Conservation (phyloP, 257 asterid species). For the Linderniella brevidens region DNA sequence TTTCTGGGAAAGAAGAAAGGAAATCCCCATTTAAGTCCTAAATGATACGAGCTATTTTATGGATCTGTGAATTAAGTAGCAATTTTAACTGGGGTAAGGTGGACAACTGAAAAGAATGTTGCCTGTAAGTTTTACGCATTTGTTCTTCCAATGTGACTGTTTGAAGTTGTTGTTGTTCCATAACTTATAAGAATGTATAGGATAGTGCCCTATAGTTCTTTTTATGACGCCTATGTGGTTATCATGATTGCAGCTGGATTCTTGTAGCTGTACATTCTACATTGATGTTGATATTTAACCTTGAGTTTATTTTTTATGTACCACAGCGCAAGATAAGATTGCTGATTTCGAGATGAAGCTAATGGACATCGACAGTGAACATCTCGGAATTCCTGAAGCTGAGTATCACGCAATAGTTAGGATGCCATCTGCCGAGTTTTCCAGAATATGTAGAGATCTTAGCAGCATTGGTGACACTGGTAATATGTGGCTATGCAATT, state of each 20-base stretch:
- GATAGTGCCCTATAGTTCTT: too few relatives aligned
- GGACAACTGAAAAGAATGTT: not conserved
- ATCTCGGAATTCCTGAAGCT: slow-evolving; percentile 51
- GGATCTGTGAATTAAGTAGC: too few relatives aligned
- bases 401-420: slow-evolving; percentile 51
- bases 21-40: too few relatives aligned
- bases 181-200: not conserved
- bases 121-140: not conserved
- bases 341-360: slow-evolving; percentile 60
- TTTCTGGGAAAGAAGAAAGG: too few relatives aligned
- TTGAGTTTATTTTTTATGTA: not conserved
- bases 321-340: slow-evolving; percentile 46
- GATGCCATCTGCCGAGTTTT: slow-evolving; percentile 51
- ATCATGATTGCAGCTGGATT: too few relatives aligned
- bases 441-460: slow-evolving; percentile 47
- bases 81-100: too few relatives aligned
- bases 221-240: too few relatives aligned
- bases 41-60: too few relatives aligned
- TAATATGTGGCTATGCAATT: not conserved
- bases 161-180: not conserved
- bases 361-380: slow-evolving; percentile 58
- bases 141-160: not conserved
- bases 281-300: not conserved
- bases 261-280: not conserved
- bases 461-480: slow-evolving; percentile 61